A percentile compares a stretch with the other conserved stretches of the same genome.
Evolutionary conservation across 1,284 basidiomycete genomes (phyloP).

Genomic region (Ceratobasidium sp.): DNA sequence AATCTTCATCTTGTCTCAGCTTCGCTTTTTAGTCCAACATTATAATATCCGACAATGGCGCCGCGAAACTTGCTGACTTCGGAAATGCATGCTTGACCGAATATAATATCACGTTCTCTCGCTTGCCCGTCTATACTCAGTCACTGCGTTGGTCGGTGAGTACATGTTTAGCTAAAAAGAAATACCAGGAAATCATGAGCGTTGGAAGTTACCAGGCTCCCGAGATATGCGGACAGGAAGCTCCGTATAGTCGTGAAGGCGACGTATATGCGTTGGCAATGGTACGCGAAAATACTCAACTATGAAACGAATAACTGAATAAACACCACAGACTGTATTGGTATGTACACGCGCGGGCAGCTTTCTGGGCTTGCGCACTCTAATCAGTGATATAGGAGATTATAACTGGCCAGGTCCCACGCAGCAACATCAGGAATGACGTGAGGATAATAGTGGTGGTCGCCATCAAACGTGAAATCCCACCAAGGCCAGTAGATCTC

Average conservation of each 20-base stretch:
- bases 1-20: not conserved
- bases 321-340: too few relatives aligned
- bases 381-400: too few relatives aligned
- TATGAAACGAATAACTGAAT: too few relatives aligned
- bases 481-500: too few relatives aligned
- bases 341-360: too few relatives aligned
- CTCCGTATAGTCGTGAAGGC: not conserved
- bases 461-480: too few relatives aligned
- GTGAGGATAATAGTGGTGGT: too few relatives aligned
- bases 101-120: not conserved
- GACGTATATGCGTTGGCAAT: slow-evolving; percentile 15
- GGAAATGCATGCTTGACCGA: not conserved
- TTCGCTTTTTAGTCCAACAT: not conserved
- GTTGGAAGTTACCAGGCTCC: not conserved
- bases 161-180: not conserved
- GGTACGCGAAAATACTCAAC: not conserved
- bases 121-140: not conserved
- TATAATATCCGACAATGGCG: not conserved
- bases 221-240: not conserved
- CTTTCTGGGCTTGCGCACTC: too few relatives aligned
- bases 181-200: not conserved
- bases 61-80: slow-evolving; percentile 9
- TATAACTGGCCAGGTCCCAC: too few relatives aligned
- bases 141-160: slow-evolving; percentile 21
- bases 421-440: too few relatives aligned